Conservation (phyloP, 1,139 yeast species). For the Saccharomyces hybrid region DNA sequence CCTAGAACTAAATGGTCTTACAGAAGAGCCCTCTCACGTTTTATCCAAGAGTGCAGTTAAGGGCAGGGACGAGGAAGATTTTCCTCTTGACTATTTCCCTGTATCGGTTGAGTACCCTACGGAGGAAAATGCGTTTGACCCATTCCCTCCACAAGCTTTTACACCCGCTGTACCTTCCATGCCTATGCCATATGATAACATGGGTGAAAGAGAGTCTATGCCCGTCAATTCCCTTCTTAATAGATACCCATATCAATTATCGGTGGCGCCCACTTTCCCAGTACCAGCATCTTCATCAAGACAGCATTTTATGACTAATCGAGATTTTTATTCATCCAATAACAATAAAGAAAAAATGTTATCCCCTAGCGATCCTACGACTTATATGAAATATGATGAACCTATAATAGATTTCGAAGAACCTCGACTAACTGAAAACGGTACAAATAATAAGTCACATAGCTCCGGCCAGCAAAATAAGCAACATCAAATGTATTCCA, state of each 20-base stretch:
- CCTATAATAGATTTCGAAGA: background rate
- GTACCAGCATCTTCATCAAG: background rate
- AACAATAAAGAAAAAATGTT: background rate
- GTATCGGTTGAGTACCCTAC: conserved; percentile 30
- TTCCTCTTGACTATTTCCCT: conserved; percentile 60
- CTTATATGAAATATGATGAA: background rate
- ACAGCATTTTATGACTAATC: conserved; percentile 6
- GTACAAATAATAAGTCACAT: background rate
- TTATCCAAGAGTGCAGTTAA: conserved; percentile 20
- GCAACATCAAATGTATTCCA: background rate
- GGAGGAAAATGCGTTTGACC: conserved; percentile 15
- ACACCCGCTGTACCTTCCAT: background rate
- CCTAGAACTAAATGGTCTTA: background rate
- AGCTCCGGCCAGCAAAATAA: background rate
- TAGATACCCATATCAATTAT: background rate
- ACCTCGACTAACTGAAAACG: background rate
- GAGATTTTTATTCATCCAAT: conserved; percentile 5
- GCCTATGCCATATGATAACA: background rate
- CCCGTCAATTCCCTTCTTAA: background rate
- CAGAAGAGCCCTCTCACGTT: background rate
- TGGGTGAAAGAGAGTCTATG: background rate
- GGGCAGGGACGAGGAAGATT: conserved; percentile 37
- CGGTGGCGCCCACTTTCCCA: background rate
- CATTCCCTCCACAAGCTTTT: background rate
- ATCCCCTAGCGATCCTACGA: background rate